A percentile compares a stretch with the other conserved stretches of the same genome.
These are phyloP conservation scores for Grammothele lineata DNA, from an alignment of 768 basidiomycete species.

Conservation along the genomic window DNA sequence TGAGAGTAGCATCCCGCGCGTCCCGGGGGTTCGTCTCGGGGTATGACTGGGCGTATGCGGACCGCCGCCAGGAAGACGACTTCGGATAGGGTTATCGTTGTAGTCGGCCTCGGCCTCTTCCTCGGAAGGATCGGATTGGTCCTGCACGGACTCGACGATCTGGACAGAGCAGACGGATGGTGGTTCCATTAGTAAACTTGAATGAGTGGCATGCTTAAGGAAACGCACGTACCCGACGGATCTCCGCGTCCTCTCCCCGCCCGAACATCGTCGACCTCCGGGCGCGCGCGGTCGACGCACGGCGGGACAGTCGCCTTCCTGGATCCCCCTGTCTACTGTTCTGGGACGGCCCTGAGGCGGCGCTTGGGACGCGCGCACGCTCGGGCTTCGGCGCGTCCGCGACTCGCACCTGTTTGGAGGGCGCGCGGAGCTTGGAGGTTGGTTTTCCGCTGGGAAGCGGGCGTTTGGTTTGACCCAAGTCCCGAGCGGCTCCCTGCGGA, in stretches of 20 bases:
- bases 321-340: neutral
- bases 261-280: slow-evolving; percentile 14
- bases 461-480: no score
- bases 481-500: no score
- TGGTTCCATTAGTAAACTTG: no score
- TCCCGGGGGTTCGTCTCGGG: neutral
- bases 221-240: slow-evolving; percentile 6
- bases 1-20: slow-evolving; percentile 14
- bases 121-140: slow-evolving; percentile 10
- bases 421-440: neutral
- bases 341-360: neutral
- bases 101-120: neutral
- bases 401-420: neutral
- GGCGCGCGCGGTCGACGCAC: slow-evolving; percentile 13
- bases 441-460: neutral
- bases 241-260: slow-evolving; percentile 16
- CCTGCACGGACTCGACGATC: slow-evolving; percentile 14
- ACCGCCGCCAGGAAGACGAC: neutral
- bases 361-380: neutral
- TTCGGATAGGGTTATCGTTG: neutral
- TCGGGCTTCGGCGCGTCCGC: no score
- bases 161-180: neutral
- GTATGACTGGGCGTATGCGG: neutral
- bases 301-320: slow-evolving; percentile 13
- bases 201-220: no score